Evolutionary conservation across 2,329 filamentous ascomycete genomes (phyloP), one percentile per base, ranked within the genome.

Genomic region (Xylaria sp.): DNA sequence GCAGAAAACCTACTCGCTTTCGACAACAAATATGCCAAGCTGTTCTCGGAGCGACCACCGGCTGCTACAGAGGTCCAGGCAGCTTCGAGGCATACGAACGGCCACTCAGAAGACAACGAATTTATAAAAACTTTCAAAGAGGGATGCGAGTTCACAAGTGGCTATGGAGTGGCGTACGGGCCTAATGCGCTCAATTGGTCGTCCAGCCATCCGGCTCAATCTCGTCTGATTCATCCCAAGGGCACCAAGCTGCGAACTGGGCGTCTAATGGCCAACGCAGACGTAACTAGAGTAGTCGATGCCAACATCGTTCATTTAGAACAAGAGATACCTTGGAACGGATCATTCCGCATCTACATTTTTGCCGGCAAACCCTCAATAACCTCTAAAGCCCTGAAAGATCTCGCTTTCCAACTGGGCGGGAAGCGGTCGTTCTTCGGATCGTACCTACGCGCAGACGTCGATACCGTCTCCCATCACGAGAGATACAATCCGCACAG

Each of bases 81-180:
- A 37, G 93, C 92, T 2, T 87, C 87, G 9, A 74, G 78, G 20
- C 73, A 77, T 39, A 75, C 75, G 4, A 73, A 70, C 37, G 67
- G 70, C 73, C 78, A 72, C 5, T 77, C 78, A 3, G 84, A 89
- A 56, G 90, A 93, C 68, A 94, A 94, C 76, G 89, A 92, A 12
- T 97, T 98, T 78, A 89, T 97, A 78, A 91, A 91, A 82, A 94
- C 91, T 0, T 97, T 97, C 86, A 97, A 97, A 80, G 92, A 93
- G 66, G 90, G 90, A 37, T 97, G 94, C 84, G 94, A 96, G 77
- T 97, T 97, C 81, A 97, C 94, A 12, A 94, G 92, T 72, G 94
- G 94, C 67, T 97, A 97, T 79, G 94, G 94, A 69, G 94, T 97
- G 25, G 91, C 90, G 37, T 97, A 97, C 83, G 87, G 90, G 72